Evolutionary conservation across 2,329 filamentous ascomycete species (phyloP).

Genomic region (Pseudocercospora fuligena): DNA sequence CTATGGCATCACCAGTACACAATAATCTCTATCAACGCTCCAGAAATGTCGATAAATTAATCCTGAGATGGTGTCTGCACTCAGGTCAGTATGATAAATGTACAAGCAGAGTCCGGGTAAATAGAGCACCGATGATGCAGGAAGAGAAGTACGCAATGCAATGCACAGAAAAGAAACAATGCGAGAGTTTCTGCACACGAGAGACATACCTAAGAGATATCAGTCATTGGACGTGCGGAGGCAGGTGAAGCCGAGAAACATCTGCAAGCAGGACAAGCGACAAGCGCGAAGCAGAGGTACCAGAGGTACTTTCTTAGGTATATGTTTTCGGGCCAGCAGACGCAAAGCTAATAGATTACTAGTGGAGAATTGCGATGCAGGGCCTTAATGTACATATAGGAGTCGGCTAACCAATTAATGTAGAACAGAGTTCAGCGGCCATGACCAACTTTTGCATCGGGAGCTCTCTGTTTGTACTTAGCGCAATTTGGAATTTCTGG

Average conservation of each 20-base stretch:
- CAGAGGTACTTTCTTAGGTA: slow-evolving; percentile 21
- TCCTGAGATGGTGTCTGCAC: neutral
- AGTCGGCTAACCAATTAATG: slow-evolving; percentile 16
- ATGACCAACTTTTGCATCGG: slow-evolving; percentile 6
- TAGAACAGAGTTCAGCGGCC: slow-evolving; percentile 13
- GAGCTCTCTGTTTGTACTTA: slow-evolving; percentile 6
- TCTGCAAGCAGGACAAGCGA: slow-evolving; percentile 12
- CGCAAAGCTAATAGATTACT: slow-evolving; percentile 23
- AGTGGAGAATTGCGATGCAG: slow-evolving; percentile 22
- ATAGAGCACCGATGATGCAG: neutral
- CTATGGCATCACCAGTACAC: slow-evolving; percentile 4
- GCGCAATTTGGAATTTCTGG: slow-evolving; percentile 20
- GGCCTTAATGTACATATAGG: slow-evolving; percentile 22
- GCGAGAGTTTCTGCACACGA: slow-evolving; percentile 6
- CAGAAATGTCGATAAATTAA: neutral
- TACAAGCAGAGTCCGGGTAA: neutral
- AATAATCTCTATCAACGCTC: neutral
- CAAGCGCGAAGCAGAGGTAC: neutral
- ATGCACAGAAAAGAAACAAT: slow-evolving; percentile 1
- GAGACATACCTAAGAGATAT: slow-evolving; percentile 17
- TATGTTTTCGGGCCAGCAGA: slow-evolving; percentile 21
- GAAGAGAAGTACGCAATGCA: neutral
- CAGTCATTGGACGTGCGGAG: slow-evolving; percentile 17
- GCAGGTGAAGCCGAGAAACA: slow-evolving; percentile 14
- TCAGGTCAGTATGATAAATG: neutral